Evolutionary conservation across 495 filamentous ascomycete genomes (phyloP).

Genomic region (Evansstolkia leycettana): DNA sequence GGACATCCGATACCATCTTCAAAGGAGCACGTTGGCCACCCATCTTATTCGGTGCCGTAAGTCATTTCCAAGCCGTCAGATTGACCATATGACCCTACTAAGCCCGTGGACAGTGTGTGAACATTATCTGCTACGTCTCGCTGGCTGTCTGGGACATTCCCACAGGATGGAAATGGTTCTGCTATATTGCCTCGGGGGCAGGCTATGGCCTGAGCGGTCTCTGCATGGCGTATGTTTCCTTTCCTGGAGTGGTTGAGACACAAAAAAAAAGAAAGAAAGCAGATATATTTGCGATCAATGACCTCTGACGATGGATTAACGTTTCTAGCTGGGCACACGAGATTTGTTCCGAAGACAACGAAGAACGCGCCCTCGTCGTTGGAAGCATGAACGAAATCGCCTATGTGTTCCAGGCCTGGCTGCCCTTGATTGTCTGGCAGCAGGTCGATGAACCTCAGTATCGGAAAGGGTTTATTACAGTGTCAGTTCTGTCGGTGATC

Average conservation of each 20-base stretch:
- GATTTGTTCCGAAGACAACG: conserved; percentile 38
- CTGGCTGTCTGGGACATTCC: conserved; percentile 36
- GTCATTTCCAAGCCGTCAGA: conserved; percentile 7
- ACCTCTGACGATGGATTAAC: too few relatives aligned
- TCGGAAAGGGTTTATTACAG: conserved; percentile 35
- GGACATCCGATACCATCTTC: conserved; percentile 38
- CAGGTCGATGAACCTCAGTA: conserved; percentile 38
- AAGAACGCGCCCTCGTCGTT: conserved; percentile 37
- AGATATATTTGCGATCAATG: too few relatives aligned
- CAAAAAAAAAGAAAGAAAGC: conserved; percentile 2
- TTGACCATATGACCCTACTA: conserved; percentile 16
- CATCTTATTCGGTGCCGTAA: conserved; percentile 34
- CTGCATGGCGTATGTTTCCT: conserved; percentile 25
- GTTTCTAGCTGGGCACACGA: conserved; percentile 35
- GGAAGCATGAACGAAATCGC: conserved; percentile 39
- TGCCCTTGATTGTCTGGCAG: conserved; percentile 38
- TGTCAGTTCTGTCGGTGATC: conserved; percentile 18
- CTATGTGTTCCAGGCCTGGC: conserved; percentile 37
- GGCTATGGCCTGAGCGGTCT: conserved; percentile 29
- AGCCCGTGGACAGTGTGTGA: too few relatives aligned
- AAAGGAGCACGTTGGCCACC: conserved; percentile 44
- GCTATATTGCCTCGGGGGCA: conserved; percentile 25
- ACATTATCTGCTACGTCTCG: conserved; percentile 26
- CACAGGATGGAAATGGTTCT: conserved; percentile 29
- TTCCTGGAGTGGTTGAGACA: conserved; percentile 3